Evolutionary conservation across 805 yeast genomes (phyloP).

Genomic region (Candida ficus): DNA sequence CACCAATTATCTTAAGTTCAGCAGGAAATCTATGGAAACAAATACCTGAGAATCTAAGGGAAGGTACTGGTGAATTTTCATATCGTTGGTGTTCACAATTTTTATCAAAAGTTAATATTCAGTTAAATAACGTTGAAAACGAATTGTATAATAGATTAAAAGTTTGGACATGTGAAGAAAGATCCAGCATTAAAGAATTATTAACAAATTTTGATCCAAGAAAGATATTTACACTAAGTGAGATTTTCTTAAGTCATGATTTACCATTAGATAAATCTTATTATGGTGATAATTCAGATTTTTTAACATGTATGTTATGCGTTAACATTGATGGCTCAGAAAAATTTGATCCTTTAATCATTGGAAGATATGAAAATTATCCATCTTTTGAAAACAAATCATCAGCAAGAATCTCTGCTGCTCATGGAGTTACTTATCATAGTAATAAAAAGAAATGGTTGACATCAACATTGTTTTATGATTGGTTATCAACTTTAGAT

Average conservation of each 20-base stretch:
- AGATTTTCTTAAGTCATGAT: constrained; percentile 53
- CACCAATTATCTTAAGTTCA: constrained; percentile 58
- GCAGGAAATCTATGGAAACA: constrained; percentile 61
- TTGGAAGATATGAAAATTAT: constrained; percentile 51
- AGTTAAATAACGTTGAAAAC: constrained; percentile 40
- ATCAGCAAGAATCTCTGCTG: constrained; percentile 42
- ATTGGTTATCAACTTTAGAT: constrained; percentile 55
- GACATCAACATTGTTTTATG: constrained; percentile 57
- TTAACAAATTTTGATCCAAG: constrained; percentile 42
- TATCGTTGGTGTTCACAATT: constrained; percentile 52
- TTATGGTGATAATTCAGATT: constrained; percentile 35
- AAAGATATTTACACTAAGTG: constrained; percentile 57
- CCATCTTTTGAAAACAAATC: constrained; percentile 34
- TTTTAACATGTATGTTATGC: constrained; percentile 55
- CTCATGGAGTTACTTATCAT: constrained; percentile 49
- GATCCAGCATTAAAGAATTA: constrained; percentile 40
- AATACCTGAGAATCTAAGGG: constrained; percentile 47
- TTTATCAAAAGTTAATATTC: constrained; percentile 44
- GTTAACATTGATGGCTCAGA: constrained; percentile 60
- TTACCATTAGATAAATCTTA: constrained; percentile 56
- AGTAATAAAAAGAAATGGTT: constrained; percentile 60
- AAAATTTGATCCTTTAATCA: constrained; percentile 53
- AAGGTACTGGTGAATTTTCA: constrained; percentile 61
- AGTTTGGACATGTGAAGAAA: constrained; percentile 59
- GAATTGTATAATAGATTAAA: constrained; percentile 43